These are phyloP conservation scores for Batkoa obscura DNA, from an alignment of 371 early-diverging fungal species.

Conservation along the genomic window DNA sequence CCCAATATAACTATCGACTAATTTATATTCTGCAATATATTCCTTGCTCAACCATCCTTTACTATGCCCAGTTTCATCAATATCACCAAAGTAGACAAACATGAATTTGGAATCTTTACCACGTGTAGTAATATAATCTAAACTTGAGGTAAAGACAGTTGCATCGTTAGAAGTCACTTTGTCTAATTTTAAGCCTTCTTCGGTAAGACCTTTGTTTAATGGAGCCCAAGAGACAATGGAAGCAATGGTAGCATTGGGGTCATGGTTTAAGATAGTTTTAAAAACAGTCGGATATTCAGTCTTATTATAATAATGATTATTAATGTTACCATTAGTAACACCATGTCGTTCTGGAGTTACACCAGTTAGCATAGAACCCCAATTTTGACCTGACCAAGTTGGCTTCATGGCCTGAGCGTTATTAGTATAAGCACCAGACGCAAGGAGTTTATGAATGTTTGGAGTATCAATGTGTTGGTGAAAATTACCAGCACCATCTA, in stretches of 20 bases:
- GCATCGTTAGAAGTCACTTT: too few species aligned
- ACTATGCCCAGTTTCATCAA: conserved; percentile 7
- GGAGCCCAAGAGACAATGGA: conserved; percentile 7
- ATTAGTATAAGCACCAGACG: neutral
- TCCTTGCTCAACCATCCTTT: neutral
- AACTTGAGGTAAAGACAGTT: too few species aligned
- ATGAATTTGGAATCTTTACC: conserved; percentile 1
- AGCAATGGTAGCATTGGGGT: neutral
- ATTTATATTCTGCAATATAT: conserved; percentile 1
- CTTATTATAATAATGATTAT: conserved; percentile 4
- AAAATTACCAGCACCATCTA: conserved; percentile 3
- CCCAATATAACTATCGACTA: conserved; percentile 1
- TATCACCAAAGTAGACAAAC: conserved; percentile 6
- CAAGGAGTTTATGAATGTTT: neutral
- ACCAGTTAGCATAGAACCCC: conserved; percentile 9
- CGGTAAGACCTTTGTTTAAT: conserved; percentile 8
- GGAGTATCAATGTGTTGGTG: neutral
- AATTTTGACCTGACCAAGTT: conserved; percentile 8
- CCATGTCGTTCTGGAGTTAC: conserved; percentile 7
- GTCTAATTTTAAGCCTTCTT: too few species aligned
- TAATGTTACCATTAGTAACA: conserved; percentile 5
- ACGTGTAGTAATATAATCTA: too few species aligned
- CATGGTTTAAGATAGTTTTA: conserved; percentile 1
- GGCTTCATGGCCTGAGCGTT: neutral
- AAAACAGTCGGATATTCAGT: conserved; percentile 7